These are phyloP conservation scores for Aspergillus leporis DNA, from an alignment of 495 filamentous ascomycete genomes.

Conservation along the genomic window DNA sequence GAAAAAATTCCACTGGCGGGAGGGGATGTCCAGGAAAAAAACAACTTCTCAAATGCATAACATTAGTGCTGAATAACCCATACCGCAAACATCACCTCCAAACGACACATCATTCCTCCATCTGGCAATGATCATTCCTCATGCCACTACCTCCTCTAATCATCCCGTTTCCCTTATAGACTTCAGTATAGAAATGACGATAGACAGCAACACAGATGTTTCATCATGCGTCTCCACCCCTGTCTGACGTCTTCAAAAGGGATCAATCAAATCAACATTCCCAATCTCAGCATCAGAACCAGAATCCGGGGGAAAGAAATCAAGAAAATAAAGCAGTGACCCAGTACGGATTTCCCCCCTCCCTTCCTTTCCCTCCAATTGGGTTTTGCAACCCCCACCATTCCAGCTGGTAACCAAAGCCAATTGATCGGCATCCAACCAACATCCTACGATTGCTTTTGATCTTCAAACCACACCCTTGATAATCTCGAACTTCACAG, in stretches of 20 bases:
- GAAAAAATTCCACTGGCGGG: not conserved
- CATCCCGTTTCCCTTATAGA: not conserved
- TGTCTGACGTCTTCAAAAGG: not conserved
- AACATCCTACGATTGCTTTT: not conserved
- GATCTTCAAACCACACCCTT: not conserved
- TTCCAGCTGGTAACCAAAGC: not conserved
- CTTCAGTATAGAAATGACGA: slow-evolving; percentile 1
- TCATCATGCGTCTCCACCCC: not conserved
- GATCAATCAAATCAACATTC: not conserved
- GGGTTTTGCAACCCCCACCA: not conserved
- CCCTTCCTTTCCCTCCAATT: not conserved
- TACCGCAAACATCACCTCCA: not conserved
- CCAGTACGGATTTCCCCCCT: not conserved
- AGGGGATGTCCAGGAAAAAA: not conserved
- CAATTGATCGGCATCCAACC: slow-evolving; percentile 2
- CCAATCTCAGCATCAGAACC: not conserved
- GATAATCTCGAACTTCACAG: not conserved
- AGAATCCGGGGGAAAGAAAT: not conserved
- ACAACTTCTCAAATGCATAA: not conserved
- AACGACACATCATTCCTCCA: not conserved
- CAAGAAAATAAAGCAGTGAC: not conserved
- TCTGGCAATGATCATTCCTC: slow-evolving; percentile 1
- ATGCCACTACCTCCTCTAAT: not conserved
- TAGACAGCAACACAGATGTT: not conserved
- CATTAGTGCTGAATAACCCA: not conserved